Evolutionary conservation across 768 basidiomycete genomes (phyloP).

Genomic region (Phallus indusiatus): DNA sequence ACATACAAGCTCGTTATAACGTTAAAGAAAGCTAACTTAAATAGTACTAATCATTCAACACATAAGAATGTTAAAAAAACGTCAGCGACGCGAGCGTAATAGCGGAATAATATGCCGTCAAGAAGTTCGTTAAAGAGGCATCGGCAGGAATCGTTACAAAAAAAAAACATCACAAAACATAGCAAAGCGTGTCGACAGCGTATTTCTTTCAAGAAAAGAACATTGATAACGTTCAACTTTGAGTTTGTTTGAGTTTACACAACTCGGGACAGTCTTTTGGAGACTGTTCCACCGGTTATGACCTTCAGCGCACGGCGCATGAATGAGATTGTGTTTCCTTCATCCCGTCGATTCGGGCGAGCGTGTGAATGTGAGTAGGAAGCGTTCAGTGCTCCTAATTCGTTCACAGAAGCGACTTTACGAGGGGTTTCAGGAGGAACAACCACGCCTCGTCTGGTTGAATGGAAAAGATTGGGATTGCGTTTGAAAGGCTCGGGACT

Average conservation of each 20-base stretch:
- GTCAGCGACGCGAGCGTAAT: neutral
- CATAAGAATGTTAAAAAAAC: constrained; percentile 5
- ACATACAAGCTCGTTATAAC: constrained; percentile 1
- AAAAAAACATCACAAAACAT: constrained; percentile 9
- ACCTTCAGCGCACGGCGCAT: constrained; percentile 70
- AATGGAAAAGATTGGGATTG: constrained; percentile 7
- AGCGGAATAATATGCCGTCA: neutral
- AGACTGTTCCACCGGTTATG: constrained; percentile 55
- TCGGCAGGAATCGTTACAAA: constrained; percentile 9
- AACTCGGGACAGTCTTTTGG: constrained; percentile 40
- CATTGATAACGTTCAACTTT: constrained; percentile 1
- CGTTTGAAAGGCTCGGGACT: constrained; percentile 1
- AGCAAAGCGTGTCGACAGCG: constrained; percentile 7
- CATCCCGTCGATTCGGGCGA: constrained; percentile 38
- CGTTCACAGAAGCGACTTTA: constrained; percentile 7
- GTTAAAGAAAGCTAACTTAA: neutral
- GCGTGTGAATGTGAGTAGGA: too few relatives aligned
- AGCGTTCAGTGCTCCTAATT: constrained; percentile 22
- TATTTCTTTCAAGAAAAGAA: constrained; percentile 7
- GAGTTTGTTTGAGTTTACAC: constrained; percentile 9
- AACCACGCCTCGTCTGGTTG: neutral
- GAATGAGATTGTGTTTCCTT: constrained; percentile 40
- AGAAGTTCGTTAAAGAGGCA: constrained; percentile 1
- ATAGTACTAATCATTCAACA: neutral
- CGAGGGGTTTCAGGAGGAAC: constrained; percentile 1